Percentiles rank a stretch among this genome's conserved stretches.
Evolutionary conservation across 495 filamentous ascomycete genomes (phyloP).

Genomic region (Entonaema liquescens): DNA sequence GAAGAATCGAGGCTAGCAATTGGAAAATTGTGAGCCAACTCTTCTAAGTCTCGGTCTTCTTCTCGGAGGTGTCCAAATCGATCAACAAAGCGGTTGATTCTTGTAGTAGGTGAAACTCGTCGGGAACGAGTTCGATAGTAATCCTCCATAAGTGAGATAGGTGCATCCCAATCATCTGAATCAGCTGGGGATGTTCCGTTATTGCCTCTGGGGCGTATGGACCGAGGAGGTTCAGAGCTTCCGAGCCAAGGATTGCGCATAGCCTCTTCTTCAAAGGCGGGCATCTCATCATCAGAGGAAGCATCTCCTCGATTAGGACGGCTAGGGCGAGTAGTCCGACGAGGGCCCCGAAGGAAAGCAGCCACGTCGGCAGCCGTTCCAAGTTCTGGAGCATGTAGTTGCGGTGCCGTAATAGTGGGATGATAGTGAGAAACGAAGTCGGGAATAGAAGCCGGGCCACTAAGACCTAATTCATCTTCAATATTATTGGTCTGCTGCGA

Average conservation of each 20-base stretch:
- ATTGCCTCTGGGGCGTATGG: neutral
- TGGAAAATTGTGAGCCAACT: neutral
- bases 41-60: neutral
- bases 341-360: neutral
- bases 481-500: slow-evolving; percentile 1
- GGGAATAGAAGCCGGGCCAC: neutral
- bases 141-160: neutral
- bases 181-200: neutral
- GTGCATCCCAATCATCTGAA: neutral
- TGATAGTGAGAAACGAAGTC: neutral
- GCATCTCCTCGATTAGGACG: neutral
- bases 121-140: neutral
- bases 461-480: neutral
- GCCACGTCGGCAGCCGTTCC: neutral
- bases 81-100: neutral
- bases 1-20: neutral
- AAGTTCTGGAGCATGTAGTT: neutral
- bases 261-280: neutral
- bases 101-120: neutral
- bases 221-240: neutral
- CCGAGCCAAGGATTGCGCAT: neutral
- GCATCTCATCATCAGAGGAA: neutral
- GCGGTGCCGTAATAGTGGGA: neutral
- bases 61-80: neutral
- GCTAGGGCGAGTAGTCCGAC: neutral